Base-by-base conservation (phyloP, 257 asterid genomes). In the Plectranthus barbatus region DNA sequence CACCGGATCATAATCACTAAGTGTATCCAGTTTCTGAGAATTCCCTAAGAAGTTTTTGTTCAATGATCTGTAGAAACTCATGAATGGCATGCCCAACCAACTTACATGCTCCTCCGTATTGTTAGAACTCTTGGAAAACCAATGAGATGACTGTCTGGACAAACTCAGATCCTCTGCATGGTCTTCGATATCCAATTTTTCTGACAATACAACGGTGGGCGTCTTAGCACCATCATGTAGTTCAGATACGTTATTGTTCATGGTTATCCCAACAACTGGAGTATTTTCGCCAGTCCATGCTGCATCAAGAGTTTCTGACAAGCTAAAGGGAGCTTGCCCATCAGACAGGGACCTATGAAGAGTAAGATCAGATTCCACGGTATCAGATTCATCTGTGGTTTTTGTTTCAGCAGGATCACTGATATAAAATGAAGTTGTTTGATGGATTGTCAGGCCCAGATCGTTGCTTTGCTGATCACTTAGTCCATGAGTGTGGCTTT, bases 241-340 rank as follows among this genome's bases (percentile, higher is more conserved):
- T 74, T 82, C 84, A 19, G 76, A 62, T 68, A 49, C 53, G 58
- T 67, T 66, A 62, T 37, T 70, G 44, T 76, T 85, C 77, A 78
- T 67, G 7, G 67, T 37, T 59, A 73, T 59, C 56, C 74, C 83
- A 50, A 46, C 55, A 77, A 60, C 60, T 20, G 78, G 76, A 68
- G 64, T 58, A 71, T 76, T 84, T 79, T 80, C 86, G 31, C 95
- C 90, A 3, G 93, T 86, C 95, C 96, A 88, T 23, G 90, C 95
- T 42, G 92, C 92, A 72, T 88, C 95, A 39, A 80, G 87, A 56
- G 92, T 77, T 63, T 88, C 94, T 37, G 95, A 78, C 73, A 86
- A 80, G 72, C 80, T 72, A 64, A 74, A 69, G 54, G 94, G 83
- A 53, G 73, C 65, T 76, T 83, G 86, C 21, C 86, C 95, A 56